Conservation (phyloP, 1,284 basidiomycete genomes). For the Earliella scabrosa region DNA sequence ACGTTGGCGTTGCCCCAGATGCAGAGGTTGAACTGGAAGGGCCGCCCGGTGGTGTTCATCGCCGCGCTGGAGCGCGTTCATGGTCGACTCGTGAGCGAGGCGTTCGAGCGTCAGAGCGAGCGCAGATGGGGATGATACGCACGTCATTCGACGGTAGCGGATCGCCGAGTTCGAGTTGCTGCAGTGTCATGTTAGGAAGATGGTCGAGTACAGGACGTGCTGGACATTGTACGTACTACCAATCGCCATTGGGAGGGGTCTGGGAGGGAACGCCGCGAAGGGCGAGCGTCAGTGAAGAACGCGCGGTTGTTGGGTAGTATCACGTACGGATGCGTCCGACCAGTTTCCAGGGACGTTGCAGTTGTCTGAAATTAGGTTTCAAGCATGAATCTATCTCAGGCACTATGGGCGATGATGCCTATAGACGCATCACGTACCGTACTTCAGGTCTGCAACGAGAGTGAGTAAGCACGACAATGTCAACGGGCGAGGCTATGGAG, state of each 20-base stretch:
- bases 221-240: constrained; percentile 54
- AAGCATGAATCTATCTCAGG: too few species aligned
- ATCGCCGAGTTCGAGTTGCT: constrained; percentile 61
- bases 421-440: too few species aligned
- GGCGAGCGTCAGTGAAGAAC: background rate
- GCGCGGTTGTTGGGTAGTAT: background rate
- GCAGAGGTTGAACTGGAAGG: constrained; percentile 54
- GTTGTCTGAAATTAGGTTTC: too few species aligned
- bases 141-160: constrained; percentile 60
- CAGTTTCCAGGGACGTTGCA: constrained; percentile 59
- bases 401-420: too few species aligned
- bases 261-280: constrained; percentile 14
- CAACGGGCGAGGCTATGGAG: background rate
- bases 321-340: constrained; percentile 46
- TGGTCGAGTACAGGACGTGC: background rate
- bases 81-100: too few species aligned
- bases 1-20: constrained; percentile 57
- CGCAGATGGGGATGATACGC: too few species aligned
- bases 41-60: constrained; percentile 40
- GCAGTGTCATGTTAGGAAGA: background rate
- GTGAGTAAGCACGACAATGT: too few species aligned
- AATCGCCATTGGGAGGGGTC: constrained; percentile 47
- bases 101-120: too few species aligned
- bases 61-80: constrained; percentile 48
- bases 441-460: constrained; percentile 47